Evolutionary conservation across 495 filamentous ascomycete genomes (phyloP), one percentile per base, ranked within the genome.

Genomic region (Daldinia loculata): DNA sequence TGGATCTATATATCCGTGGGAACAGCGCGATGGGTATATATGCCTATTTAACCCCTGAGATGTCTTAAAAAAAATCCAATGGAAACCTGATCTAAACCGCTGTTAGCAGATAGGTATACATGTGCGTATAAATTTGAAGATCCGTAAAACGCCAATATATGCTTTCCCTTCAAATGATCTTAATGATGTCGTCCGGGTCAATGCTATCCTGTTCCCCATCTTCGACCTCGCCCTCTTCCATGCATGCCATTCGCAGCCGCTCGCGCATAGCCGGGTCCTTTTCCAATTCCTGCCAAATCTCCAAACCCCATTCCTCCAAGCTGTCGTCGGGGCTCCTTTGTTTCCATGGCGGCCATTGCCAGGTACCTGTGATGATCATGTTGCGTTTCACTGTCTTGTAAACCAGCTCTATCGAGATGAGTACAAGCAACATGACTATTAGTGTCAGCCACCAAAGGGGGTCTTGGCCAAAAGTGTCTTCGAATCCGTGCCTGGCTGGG

Each of bases 371-470:
- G 4, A 80, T 52, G 48, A 81, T 62, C 59, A 84, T 39, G 41
- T 63, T 76, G 17, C 77, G 74, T 67, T 82, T 82, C 8, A 76
- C 57, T 2, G 74, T 70, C 38, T 75, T 79, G 70, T 79, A 77
- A 12, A 71, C 69, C 4, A 82, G 63, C 56, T 84, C 81, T 3
- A 79, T 29, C 3, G 71, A 57, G 15, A 76, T 69, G 15, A 84
- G 76, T 0, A 78, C 67, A 14, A 77, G 63, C 1, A 83, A 63
- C 0, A 79, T 67, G 30, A 74, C 71, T 11, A 93, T 78, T 6
- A 94, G 82, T 5, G 89, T 87, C 3, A 87, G 78, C 93, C 93
- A 97, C 89, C 94, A 96, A 7, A 85, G 81, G 14, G 89, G 81
- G 70, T 92, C 91, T 60, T 80, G 81, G 19, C 93, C 93, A 53